Evolutionary conservation across 495 filamentous ascomycete species (phyloP), one percentile per base, ranked within the genome.

Genomic region (Penicillium tannophilum): DNA sequence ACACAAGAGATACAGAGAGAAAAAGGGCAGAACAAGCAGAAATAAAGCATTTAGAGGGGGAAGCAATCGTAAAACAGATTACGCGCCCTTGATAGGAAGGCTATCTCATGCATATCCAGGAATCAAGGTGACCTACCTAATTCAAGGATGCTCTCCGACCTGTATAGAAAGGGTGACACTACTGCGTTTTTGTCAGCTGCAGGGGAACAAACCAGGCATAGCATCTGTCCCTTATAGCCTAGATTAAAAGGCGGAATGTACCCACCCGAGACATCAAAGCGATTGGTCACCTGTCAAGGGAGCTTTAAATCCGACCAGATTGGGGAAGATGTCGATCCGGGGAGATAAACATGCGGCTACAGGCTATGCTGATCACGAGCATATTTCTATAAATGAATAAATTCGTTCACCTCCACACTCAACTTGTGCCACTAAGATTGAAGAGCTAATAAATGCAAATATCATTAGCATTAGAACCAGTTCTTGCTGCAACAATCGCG

Each of bases 241-340:
- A 41, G 14, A 41, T 41, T 41, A 1, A 41, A 41, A 41, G 16
- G n/a, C 14, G 14, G 3, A 41, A 0, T n/a, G 39, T 41, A 41
- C 6, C 16, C 14, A 17, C 39, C 39, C 39, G 39, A 41, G 6
- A 41, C 16, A 17, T 41, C 14, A 39, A 12, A 14, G 35, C 31
- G 7, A 33, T 33, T 33, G 31, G 31, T 33, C 31, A 9, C 28
- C 28, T 28, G n/a, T 31, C 24, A 49, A 49, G 44, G 46, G 6
- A 36, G 33, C 12, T 12, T 12, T 6, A 36, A 28, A 23, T 23
- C 20, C 2, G 47, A 41, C 44, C 24, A 39, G 30, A 12, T 19
- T 43, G 31, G 28, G 14, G 26, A 59, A 66, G 42, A 47, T 57
- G 63, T 61, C 60, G 44, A 63, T 68, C 65, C 50, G 55, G 63